Base-by-base conservation (phyloP, 129 eudicot species). In the Heracleum sosnowskyi region DNA sequence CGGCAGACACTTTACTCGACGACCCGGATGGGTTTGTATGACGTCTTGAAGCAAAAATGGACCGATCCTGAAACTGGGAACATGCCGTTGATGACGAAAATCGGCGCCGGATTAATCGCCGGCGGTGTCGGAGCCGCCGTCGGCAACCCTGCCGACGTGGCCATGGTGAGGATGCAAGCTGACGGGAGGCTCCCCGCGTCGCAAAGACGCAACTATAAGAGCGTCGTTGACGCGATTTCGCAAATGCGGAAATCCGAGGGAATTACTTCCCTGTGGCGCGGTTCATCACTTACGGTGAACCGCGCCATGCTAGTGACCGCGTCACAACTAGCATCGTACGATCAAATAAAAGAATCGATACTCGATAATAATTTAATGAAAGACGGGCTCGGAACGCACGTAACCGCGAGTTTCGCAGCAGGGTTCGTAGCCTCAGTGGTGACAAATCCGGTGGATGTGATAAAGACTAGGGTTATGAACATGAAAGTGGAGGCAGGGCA, bases 91-190 rank as follows among this genome's bases (percentile, higher is more conserved):
- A 24, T 51, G 81, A 80, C 70, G 42, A 93, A 93, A 53, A 93
- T 93, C 73, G 78, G 86, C 16, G 93, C 96, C 80, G 98, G 98
- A 36, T 47, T 93, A 0, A 84, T 93, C 66, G 96, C 98, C 82
- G 98, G 98, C 0, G 98, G 85, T 1, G 74, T 93, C 80, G 98
- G 98, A 0, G 98, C 98, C 26, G 92, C 95, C 37, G 96, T 93
- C 29, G 98, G 98, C 13, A 93, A 93, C 82, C 98, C 98, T 0
- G 98, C 97, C 22, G 98, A 93, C 79, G 91, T 93, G 53, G 92
- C 98, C 0, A 93, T 93, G 98, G 98, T 93, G 0, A 86, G 98
- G 17, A 93, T 93, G 98, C 98, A 93, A 69, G 98, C 98, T 7
- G 98, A 93, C 71, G 98, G 98, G 13, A 78, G 97, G 73, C 98